phyloP scores from a whole-genome alignment of 2,329 filamentous ascomycete genomes.

The Anisogramma anomala region DNA sequence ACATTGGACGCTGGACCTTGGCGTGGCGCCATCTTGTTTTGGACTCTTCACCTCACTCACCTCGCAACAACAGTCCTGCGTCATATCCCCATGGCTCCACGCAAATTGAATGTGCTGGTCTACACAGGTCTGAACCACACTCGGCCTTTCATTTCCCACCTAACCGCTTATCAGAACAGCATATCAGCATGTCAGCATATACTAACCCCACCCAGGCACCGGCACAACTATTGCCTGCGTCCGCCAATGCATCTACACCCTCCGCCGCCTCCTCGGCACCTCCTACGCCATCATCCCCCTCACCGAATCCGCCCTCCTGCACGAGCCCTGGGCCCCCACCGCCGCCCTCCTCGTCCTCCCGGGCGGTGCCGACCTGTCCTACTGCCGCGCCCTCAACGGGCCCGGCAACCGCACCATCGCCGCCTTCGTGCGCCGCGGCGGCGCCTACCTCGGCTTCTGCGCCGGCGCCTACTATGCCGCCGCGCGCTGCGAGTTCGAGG shows the following conservation, averaged over 20 bases:
- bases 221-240: conserved; percentile 84
- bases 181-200: too few species aligned
- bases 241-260: conserved; percentile 74
- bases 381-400: conserved; percentile 80
- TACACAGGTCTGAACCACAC: conserved; percentile 57
- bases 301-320: conserved; percentile 64
- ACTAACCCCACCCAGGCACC: conserved; percentile 43
- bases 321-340: conserved; percentile 80
- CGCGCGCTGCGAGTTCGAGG: conserved; percentile 78
- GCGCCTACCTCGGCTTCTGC: conserved; percentile 81
- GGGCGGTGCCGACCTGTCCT: conserved; percentile 86
- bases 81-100: conserved; percentile 55
- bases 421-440: conserved; percentile 76
- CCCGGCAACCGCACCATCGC: conserved; percentile 73
- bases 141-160: conserved; percentile 5
- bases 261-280: conserved; percentile 74
- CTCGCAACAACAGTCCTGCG: too few species aligned
- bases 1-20: not conserved
- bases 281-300: conserved; percentile 90
- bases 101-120: conserved; percentile 80
- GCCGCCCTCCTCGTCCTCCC: conserved; percentile 87
- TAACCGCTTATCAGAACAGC: too few species aligned
- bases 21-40: conserved; percentile 4
- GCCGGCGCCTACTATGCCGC: conserved; percentile 89
- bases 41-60: not conserved